A percentile compares a stretch with the other conserved stretches of the same genome.
Conservation (phyloP, 164 flowering plant genomes). For the Protea cynaroides region DNA sequence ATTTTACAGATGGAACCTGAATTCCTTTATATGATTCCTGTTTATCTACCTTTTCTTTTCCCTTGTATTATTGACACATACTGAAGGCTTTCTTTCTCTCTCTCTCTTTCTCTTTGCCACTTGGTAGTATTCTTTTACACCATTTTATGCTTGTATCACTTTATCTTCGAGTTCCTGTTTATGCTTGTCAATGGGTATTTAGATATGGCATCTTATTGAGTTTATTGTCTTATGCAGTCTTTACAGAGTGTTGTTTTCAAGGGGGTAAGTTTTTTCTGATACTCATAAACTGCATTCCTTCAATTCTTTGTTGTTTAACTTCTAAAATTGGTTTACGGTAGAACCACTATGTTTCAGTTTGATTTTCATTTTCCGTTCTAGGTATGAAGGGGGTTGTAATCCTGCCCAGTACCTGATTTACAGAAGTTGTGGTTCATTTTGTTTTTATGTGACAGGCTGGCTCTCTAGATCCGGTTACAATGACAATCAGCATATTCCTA, state of each 20-base stretch:
- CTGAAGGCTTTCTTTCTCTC: no score
- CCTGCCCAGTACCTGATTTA: neutral
- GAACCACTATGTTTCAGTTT: neutral
- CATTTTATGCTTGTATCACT: no score
- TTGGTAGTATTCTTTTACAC: no score
- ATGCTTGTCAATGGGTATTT: neutral
- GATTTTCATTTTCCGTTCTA: neutral
- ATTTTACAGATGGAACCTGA: no score
- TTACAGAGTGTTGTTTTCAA: conserved; percentile 97
- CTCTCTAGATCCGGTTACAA: conserved; percentile 93
- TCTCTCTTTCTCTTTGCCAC: no score
- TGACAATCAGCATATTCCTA: conserved; percentile 73
- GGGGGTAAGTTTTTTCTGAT: conserved; percentile 44
- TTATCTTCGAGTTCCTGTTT: conserved; percentile 3
- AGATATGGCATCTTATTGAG: conserved; percentile 3
- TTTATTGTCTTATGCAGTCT: conserved; percentile 67
- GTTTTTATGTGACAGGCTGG: conserved; percentile 67
- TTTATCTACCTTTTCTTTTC: no score
- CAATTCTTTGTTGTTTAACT: neutral
- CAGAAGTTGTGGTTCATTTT: neutral
- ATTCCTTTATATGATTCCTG: no score
- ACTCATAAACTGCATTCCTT: neutral
- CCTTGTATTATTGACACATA: no score
- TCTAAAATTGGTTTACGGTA: neutral
- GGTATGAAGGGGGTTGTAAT: neutral